Evolutionary conservation across 768 basidiomycete genomes (phyloP).

Genomic region (Mycena crocata): DNA sequence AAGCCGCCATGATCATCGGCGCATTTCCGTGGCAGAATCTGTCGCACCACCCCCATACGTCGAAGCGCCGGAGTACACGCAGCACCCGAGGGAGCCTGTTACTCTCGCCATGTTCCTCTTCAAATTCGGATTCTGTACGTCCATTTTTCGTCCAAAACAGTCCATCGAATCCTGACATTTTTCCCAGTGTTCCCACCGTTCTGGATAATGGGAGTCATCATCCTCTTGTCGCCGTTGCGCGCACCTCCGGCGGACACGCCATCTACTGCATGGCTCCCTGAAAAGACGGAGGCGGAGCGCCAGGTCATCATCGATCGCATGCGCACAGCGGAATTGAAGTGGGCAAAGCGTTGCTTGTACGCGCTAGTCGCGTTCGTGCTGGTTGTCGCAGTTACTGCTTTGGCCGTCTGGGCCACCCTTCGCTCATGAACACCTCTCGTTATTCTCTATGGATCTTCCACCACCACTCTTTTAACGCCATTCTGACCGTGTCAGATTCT

Average conservation of each 20-base stretch:
- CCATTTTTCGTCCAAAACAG: background rate
- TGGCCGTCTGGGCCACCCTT: constrained; percentile 46
- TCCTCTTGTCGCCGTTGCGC: constrained; percentile 65
- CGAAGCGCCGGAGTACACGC: constrained; percentile 48
- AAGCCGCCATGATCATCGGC: constrained; percentile 54
- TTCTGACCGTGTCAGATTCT: constrained; percentile 20
- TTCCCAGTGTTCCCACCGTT: constrained; percentile 68
- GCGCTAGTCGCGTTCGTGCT: constrained; percentile 62
- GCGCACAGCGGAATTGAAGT: constrained; percentile 63
- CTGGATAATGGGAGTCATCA: constrained; percentile 70
- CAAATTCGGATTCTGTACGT: constrained; percentile 72
- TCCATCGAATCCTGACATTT: constrained; percentile 10
- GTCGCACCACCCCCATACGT: constrained; percentile 56
- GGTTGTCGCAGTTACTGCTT: constrained; percentile 45
- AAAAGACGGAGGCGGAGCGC: constrained; percentile 65
- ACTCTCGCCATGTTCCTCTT: constrained; percentile 73
- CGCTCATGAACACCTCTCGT: background rate
- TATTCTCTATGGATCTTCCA: background rate
- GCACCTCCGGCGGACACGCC: constrained; percentile 47
- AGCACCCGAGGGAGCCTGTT: constrained; percentile 57
- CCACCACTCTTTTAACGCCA: background rate
- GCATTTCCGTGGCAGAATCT: constrained; percentile 41
- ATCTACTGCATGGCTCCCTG: constrained; percentile 62
- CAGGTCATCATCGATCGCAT: constrained; percentile 58
- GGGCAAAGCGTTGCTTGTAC: constrained; percentile 66